Percentiles rank a stretch among this genome's conserved stretches.
These are phyloP conservation scores for Alternaria arborescens DNA, from an alignment of 2,329 filamentous ascomycete species.

Conservation along the genomic window DNA sequence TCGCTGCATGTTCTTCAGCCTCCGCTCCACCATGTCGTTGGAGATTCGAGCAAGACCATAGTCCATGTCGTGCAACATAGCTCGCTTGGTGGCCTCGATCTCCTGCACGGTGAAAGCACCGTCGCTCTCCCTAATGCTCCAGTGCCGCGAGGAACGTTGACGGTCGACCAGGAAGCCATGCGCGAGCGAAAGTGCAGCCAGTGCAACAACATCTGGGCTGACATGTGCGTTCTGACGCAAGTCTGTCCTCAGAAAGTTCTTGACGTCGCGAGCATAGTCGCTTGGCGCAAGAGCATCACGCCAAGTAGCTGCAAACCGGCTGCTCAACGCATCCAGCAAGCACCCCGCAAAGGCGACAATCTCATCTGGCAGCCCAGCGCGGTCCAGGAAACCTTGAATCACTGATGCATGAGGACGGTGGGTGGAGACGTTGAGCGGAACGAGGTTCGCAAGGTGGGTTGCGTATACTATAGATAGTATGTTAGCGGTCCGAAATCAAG, in stretches of 20 bases:
- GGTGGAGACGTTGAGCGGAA: constrained; percentile 45
- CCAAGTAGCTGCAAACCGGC: constrained; percentile 45
- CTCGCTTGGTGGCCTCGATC: constrained; percentile 44
- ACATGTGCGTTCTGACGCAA: constrained; percentile 24
- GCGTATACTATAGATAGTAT: constrained; percentile 45
- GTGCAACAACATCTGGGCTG: constrained; percentile 47
- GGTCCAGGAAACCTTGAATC: constrained; percentile 41
- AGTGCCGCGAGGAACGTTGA: constrained; percentile 41
- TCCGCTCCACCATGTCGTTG: constrained; percentile 41
- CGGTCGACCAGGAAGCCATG: constrained; percentile 47
- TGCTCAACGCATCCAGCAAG: constrained; percentile 48
- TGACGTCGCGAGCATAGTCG: constrained; percentile 23
- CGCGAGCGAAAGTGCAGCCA: constrained; percentile 48
- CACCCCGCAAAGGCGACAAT: constrained; percentile 51
- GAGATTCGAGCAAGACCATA: constrained; percentile 49
- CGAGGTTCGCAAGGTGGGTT: constrained; percentile 47
- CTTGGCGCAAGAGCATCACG: constrained; percentile 33
- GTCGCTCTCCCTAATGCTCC: constrained; percentile 41
- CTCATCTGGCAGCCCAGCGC: constrained; percentile 45
- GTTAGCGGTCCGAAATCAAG: constrained; percentile 28
- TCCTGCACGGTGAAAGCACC: constrained; percentile 39
- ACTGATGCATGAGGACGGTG: constrained; percentile 35
- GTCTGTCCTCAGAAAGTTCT: constrained; percentile 26
- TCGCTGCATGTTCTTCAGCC: constrained; percentile 44
- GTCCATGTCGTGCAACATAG: constrained; percentile 49